phyloP scores from a whole-genome alignment of 2,329 filamentous ascomycete species.

The Pyrenophora tritici-repentis region DNA sequence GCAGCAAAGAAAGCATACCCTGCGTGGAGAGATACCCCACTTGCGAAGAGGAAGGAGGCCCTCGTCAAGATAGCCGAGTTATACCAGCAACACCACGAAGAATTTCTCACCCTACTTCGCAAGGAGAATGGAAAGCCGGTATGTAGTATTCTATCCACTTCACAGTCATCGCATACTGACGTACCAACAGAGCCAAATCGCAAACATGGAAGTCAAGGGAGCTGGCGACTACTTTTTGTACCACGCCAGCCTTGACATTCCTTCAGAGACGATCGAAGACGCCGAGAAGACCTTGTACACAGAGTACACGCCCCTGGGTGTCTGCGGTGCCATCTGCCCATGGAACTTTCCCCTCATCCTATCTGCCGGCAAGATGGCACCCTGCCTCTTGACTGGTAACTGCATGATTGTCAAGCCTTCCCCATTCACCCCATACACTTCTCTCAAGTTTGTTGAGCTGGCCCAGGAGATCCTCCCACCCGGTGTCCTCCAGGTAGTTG shows the following conservation, averaged over 20 bases:
- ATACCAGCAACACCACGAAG: conserved; percentile 34
- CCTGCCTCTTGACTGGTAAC: conserved; percentile 63
- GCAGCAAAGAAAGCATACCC: conserved; percentile 56
- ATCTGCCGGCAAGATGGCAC: conserved; percentile 59
- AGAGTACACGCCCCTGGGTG: conserved; percentile 54
- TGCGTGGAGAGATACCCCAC: conserved; percentile 49
- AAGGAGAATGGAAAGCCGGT: conserved; percentile 47
- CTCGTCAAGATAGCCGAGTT: conserved; percentile 34
- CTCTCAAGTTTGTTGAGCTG: conserved; percentile 65
- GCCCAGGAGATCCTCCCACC: conserved; percentile 63
- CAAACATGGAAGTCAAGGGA: conserved; percentile 48
- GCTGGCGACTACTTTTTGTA: conserved; percentile 46
- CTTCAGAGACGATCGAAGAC: conserved; percentile 49
- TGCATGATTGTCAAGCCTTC: conserved; percentile 63
- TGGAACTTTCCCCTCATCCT: conserved; percentile 62
- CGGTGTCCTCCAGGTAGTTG: conserved; percentile 66
- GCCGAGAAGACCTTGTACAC: conserved; percentile 55
- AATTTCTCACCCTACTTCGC: conserved; percentile 40
- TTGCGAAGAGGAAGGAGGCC: conserved; percentile 42
- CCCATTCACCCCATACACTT: conserved; percentile 62
- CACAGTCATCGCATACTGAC: conserved; percentile 9
- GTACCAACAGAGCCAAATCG: conserved; percentile 45
- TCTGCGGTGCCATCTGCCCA: conserved; percentile 48
- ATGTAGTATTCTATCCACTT: conserved; percentile 3
- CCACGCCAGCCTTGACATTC: conserved; percentile 43